These are phyloP conservation scores for Verruconis gallopava DNA, from an alignment of 2,329 filamentous ascomycete genomes.

Conservation along the genomic window DNA sequence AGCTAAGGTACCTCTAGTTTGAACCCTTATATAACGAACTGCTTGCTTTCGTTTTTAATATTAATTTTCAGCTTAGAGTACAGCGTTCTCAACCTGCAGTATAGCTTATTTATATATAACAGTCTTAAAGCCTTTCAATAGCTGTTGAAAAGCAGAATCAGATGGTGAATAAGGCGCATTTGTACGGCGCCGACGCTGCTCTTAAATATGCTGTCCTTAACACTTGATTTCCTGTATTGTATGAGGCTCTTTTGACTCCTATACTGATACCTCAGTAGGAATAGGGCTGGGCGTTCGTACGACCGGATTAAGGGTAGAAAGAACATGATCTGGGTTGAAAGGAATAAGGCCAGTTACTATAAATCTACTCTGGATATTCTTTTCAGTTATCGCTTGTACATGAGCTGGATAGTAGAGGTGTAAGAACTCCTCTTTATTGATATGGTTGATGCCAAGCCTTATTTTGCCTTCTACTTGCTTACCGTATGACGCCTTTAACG, in stretches of 20 bases:
- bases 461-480: too few species aligned
- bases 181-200: neutral
- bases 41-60: slow-evolving; percentile 1
- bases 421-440: too few species aligned
- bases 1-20: neutral
- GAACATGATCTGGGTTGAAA: slow-evolving; percentile 1
- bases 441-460: too few species aligned
- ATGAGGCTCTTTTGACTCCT: too few species aligned
- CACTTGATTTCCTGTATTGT: too few species aligned
- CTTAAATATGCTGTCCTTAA: slow-evolving; percentile 1
- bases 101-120: too few species aligned
- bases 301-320: too few species aligned
- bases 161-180: neutral
- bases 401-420: neutral
- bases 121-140: neutral
- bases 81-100: neutral
- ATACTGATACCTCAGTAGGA: neutral
- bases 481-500: neutral
- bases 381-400: slow-evolving; percentile 1
- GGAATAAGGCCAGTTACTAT: neutral
- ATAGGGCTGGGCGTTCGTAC: neutral
- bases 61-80: too few species aligned
- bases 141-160: neutral
- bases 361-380: too few species aligned
- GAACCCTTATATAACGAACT: neutral